Evolutionary conservation across 1,139 yeast genomes (phyloP).

Genomic region (Protomyces inouyei): DNA sequence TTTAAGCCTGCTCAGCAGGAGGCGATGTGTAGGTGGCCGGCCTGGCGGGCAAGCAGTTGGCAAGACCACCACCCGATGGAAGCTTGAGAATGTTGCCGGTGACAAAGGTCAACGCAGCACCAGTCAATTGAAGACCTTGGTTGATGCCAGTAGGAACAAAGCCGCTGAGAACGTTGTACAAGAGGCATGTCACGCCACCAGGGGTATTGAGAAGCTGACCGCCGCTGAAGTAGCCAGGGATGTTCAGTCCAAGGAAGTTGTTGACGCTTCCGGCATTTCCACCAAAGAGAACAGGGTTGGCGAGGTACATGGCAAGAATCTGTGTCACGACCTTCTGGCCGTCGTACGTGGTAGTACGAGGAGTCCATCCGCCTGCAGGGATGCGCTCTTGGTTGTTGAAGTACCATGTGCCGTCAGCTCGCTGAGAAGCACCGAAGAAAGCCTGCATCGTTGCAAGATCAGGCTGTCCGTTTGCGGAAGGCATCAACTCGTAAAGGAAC

Average conservation of each 20-base stretch:
- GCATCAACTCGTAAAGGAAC: slow-evolving; percentile 17
- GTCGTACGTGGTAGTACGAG: slow-evolving; percentile 14
- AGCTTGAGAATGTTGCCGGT: not conserved
- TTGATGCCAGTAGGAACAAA: slow-evolving; percentile 7
- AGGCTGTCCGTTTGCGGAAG: slow-evolving; percentile 13
- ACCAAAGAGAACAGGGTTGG: slow-evolving; percentile 12
- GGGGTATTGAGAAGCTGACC: not conserved
- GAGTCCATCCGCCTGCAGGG: slow-evolving; percentile 15
- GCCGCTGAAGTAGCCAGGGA: not conserved
- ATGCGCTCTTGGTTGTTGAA: slow-evolving; percentile 19
- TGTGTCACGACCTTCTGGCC: not conserved
- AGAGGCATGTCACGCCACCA: slow-evolving; percentile 5
- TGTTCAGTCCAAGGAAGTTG: slow-evolving; percentile 19
- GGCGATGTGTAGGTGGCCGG: not conserved
- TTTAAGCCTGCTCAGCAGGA: not conserved
- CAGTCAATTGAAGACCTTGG: not conserved
- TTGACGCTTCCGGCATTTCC: slow-evolving; percentile 13
- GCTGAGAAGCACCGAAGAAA: slow-evolving; percentile 24
- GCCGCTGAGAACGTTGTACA: slow-evolving; percentile 9
- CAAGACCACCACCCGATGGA: not conserved
- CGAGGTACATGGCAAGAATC: slow-evolving; percentile 12
- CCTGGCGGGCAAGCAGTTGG: not conserved
- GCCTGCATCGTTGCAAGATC: slow-evolving; percentile 10
- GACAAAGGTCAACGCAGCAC: not conserved
- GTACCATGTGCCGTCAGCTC: slow-evolving; percentile 11